Base-by-base conservation (phyloP, 2,329 filamentous ascomycete genomes). In the Cladosporium colombiae region DNA sequence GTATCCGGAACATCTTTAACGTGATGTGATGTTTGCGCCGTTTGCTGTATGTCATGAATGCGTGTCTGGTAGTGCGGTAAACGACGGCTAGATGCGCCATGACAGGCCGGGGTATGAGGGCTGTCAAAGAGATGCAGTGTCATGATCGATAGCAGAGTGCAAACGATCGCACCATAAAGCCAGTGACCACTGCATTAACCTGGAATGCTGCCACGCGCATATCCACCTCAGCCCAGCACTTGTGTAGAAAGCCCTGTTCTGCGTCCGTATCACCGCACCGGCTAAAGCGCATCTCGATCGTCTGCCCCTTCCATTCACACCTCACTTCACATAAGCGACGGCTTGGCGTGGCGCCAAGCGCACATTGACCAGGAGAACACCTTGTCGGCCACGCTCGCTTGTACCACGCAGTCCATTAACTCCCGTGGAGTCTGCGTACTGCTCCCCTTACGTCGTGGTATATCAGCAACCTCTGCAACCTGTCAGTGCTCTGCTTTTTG, bases 131-230 rank as follows among this genome's bases (percentile, higher is more conserved):
- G 50, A 44, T 6, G 49, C 50, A 53, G 29, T 37, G 44, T 49
- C 46, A 56, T 63, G 50, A 35, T 27, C 50, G 14, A 46, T 63
- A 33, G 49, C 49, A 62, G 33, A 46, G 33, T 27, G 49, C 50
- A 56, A 46, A 46, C 35, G 23, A 35, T 46, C 18, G 50, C 61
- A 52, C 61, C 61, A 44, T 63, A 55, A 56, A 63, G 61, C 50
- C 61, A 63, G 50, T 63, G 61, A 63, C 61, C 61, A 63, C 61
- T 63, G 61, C 61, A 63, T 56, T 62, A 62, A 55, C 60, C 60
- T 62, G 61, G 61, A 63, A 63, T 56, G 50, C 25, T 56, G 50
- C 50, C 50, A 63, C 50, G 61, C 50, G 50, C 61, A 63, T 63
- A 49, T 53, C 46, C 60, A 53, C 33, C 16, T 40, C 60, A 31